phyloP scores from a whole-genome alignment of 225 moss, liverwort and hornwort species.

The Thuidium tamariscinum region DNA sequence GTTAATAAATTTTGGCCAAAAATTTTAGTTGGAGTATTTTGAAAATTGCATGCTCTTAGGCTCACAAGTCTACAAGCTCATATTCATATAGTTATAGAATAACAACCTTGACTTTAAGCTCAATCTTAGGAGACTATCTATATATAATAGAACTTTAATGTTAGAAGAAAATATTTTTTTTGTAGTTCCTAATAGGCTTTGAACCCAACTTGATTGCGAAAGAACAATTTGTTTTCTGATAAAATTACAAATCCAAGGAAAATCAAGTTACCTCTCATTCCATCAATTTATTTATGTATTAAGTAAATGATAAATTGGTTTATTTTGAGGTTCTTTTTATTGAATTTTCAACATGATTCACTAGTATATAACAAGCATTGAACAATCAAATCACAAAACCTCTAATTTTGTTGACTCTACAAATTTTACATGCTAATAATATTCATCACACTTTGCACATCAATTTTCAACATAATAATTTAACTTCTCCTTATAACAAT shows the following conservation, averaged over 20 bases:
- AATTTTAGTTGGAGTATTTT: no score
- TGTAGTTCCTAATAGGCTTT: fast-evolving
- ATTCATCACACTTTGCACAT: neutral
- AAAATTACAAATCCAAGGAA: fast-evolving
- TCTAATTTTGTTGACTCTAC: neutral
- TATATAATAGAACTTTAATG: no score
- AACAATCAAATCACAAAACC: neutral
- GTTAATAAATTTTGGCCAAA: no score
- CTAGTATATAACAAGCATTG: no score
- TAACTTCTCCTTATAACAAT: neutral
- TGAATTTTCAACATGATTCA: neutral
- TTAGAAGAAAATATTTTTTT: fast-evolving
- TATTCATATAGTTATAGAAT: no score
- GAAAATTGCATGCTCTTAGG: no score
- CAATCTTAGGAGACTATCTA: neutral
- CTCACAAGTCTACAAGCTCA: no score
- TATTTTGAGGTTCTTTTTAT: fast-evolving
- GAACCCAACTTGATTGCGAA: fast-evolving
- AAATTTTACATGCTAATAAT: neutral
- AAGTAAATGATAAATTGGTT: neutral
- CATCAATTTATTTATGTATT: neutral
- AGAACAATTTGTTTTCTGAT: fast-evolving
- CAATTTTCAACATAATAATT: fast-evolving
- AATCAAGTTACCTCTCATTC: no score
- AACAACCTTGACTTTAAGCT: no score